Evolutionary conservation across 345 rosid genomes (phyloP).

Genomic region (Ricinus communis): DNA sequence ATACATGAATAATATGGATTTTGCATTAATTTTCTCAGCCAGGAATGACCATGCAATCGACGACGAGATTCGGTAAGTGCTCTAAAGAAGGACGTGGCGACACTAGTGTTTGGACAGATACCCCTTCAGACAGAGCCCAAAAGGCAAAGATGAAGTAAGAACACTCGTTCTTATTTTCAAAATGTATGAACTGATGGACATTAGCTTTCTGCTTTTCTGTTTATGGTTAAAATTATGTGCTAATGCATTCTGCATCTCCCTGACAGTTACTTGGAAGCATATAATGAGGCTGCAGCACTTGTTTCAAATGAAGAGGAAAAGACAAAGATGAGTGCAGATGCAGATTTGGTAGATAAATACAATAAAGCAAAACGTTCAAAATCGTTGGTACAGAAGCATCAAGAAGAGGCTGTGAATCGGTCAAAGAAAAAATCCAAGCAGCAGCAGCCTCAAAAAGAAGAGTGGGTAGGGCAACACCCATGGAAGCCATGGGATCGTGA

Average conservation of each 20-base stretch:
- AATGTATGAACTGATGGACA: not conserved
- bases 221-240: not conserved
- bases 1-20: not conserved
- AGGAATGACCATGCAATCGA: constrained; percentile 72
- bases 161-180: not conserved
- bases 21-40: constrained; percentile 45
- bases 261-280: constrained; percentile 83
- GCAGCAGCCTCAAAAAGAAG: constrained; percentile 58
- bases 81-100: constrained; percentile 87
- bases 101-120: constrained; percentile 84
- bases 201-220: constrained; percentile 5
- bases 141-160: constrained; percentile 83
- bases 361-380: constrained; percentile 79
- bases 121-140: constrained; percentile 81
- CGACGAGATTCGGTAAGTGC: constrained; percentile 63
- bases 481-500: constrained; percentile 99
- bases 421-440: constrained; percentile 61
- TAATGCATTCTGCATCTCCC: constrained; percentile 11
- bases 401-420: constrained; percentile 47
- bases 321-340: constrained; percentile 49
- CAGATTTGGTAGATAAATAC: constrained; percentile 84
- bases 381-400: constrained; percentile 78
- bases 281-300: constrained; percentile 72
- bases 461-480: constrained; percentile 86
- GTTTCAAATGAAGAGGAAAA: constrained; percentile 70